These are phyloP conservation scores for Diaporthe nobilis DNA, from an alignment of 2,329 filamentous ascomycete genomes.

Conservation along the genomic window DNA sequence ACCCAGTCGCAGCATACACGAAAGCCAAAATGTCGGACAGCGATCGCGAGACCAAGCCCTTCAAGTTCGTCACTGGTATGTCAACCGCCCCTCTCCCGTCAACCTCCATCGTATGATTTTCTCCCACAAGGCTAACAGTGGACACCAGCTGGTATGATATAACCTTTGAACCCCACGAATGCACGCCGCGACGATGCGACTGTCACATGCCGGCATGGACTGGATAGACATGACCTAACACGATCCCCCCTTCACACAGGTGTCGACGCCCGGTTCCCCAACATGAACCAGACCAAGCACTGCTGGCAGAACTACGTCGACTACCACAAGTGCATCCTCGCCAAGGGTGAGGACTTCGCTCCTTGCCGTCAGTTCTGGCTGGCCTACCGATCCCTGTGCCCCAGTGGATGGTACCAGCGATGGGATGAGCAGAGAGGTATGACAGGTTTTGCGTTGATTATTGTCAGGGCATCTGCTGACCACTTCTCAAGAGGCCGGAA, in stretches of 20 bases:
- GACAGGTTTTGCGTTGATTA: conserved; percentile 43
- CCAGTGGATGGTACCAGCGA: conserved; percentile 90
- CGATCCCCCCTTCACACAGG: conserved; percentile 67
- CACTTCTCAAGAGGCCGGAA: conserved; percentile 70
- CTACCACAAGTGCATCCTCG: conserved; percentile 99
- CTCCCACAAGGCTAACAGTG: conserved; percentile 45
- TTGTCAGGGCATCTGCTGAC: conserved; percentile 42
- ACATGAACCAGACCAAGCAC: conserved; percentile 99
- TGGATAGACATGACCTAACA: conserved; percentile 49
- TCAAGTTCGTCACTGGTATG: conserved; percentile 99
- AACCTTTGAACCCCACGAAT: conserved; percentile 27
- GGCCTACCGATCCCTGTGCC: conserved; percentile 97
- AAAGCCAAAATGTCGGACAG: conserved; percentile 89
- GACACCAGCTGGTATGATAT: conserved; percentile 46
- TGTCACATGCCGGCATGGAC: conserved; percentile 25
- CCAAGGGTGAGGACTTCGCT: conserved; percentile 98
- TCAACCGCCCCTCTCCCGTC: conserved; percentile 51
- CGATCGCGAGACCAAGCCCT: conserved; percentile 94
- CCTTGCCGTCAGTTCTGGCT: conserved; percentile 97
- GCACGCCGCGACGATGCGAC: conserved; percentile 23
- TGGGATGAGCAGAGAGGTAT: conserved; percentile 97
- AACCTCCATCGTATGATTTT: conserved; percentile 45
- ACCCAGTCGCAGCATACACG: conserved; percentile 49
- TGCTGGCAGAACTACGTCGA: conserved; percentile 99
- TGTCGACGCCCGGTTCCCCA: conserved; percentile 99